These are phyloP conservation scores for Cadophora malorum DNA, from an alignment of 2,329 filamentous ascomycete species.

Conservation along the genomic window DNA sequence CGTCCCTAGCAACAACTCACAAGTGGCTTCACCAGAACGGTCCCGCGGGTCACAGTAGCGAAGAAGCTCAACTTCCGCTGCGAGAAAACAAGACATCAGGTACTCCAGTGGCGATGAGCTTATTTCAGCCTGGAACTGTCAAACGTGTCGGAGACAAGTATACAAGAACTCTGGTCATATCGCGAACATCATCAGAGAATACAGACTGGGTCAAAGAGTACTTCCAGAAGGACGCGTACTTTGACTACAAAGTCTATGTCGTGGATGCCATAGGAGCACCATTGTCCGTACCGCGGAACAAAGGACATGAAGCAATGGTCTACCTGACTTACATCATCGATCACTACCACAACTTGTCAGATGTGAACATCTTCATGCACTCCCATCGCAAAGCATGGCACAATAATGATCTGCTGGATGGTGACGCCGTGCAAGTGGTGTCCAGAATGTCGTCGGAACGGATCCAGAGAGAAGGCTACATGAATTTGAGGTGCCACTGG, in stretches of 20 bases:
- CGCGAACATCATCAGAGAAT: conserved; percentile 32
- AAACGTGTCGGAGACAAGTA: conserved; percentile 24
- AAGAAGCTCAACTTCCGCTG: not conserved
- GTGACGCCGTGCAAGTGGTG: conserved; percentile 46
- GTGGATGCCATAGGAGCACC: conserved; percentile 42
- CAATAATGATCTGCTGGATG: conserved; percentile 39
- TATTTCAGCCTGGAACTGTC: conserved; percentile 18
- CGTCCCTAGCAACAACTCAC: not conserved
- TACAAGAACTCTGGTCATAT: conserved; percentile 23
- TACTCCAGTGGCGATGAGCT: not conserved
- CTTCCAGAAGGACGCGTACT: conserved; percentile 27
- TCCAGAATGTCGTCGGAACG: conserved; percentile 36
- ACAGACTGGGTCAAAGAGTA: conserved; percentile 37
- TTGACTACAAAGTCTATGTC: conserved; percentile 35
- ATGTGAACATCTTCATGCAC: conserved; percentile 44
- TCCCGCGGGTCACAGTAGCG: not conserved
- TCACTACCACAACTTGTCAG: conserved; percentile 59
- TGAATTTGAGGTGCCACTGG: conserved; percentile 66
- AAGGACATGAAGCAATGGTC: conserved; percentile 42
- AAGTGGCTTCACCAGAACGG: not conserved
- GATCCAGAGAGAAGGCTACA: conserved; percentile 61
- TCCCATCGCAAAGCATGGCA: conserved; percentile 56
- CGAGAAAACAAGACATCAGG: not conserved
- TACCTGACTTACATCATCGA: conserved; percentile 65
- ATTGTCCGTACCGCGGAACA: conserved; percentile 59